These are phyloP conservation scores for Xylariaceae sp. DNA, from an alignment of 2,329 filamentous ascomycete genomes.

Conservation along the genomic window DNA sequence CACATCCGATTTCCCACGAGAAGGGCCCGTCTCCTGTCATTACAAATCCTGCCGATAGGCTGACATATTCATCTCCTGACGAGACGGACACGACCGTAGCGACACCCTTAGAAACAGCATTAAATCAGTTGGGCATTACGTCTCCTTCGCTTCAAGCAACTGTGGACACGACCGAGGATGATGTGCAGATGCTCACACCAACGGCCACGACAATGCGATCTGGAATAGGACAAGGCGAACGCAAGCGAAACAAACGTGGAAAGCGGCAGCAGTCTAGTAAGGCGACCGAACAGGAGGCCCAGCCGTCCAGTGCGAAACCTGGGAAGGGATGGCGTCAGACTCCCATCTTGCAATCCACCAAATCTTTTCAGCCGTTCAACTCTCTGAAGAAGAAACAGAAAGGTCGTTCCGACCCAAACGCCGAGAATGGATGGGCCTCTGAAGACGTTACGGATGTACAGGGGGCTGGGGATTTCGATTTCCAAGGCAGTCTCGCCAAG, in stretches of 20 bases:
- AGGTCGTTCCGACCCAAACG: constrained; percentile 34
- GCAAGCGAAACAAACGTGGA: constrained; percentile 21
- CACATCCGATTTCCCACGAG: constrained; percentile 30
- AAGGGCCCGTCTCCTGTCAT: constrained; percentile 28
- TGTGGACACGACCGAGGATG: constrained; percentile 20
- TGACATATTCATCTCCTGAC: constrained; percentile 24
- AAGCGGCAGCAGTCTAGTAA: constrained; percentile 18
- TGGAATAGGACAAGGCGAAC: constrained; percentile 14
- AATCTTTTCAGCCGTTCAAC: constrained; percentile 60
- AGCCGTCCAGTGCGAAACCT: constrained; percentile 18
- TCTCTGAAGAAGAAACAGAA: constrained; percentile 54
- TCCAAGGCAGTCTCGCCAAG: constrained; percentile 81
- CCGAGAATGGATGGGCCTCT: constrained; percentile 85
- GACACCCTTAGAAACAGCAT: constrained; percentile 3
- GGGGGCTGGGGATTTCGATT: constrained; percentile 92
- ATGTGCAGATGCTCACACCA: constrained; percentile 16
- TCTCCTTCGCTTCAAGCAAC: constrained; percentile 12
- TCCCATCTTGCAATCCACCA: constrained; percentile 55
- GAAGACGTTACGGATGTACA: constrained; percentile 94
- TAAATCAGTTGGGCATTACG: constrained; percentile 16
- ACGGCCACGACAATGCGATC: constrained; percentile 12
- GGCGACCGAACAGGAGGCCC: constrained; percentile 14
- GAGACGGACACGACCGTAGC: constrained; percentile 21
- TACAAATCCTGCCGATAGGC: constrained; percentile 21
- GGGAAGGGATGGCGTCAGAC: constrained; percentile 59